A percentile compares a stretch with the other conserved stretches of the same genome.
Conservation (phyloP, 139 green algal genomes). For the Parachlorella kessleri region DNA sequence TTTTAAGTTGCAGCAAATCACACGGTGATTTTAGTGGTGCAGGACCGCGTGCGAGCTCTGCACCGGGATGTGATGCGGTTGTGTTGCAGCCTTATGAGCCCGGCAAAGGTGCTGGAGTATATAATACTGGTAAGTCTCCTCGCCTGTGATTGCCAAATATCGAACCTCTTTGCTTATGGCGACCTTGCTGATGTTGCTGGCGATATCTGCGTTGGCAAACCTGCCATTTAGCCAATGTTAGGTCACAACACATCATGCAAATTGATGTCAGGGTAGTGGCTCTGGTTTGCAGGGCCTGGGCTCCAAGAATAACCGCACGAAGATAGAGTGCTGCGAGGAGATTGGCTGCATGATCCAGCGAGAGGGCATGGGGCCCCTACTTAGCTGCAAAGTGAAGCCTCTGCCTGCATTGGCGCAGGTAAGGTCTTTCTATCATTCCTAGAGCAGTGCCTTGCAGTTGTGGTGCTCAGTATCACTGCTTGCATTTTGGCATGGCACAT, state of each 20-base stretch:
- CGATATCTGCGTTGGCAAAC: too few relatives aligned
- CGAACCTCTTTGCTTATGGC: too few relatives aligned
- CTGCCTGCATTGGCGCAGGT: constrained; percentile 14
- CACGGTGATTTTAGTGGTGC: neutral
- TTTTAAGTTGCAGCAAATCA: too few relatives aligned
- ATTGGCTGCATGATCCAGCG: constrained; percentile 69
- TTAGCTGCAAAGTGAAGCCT: constrained; percentile 50
- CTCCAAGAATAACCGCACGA: constrained; percentile 93
- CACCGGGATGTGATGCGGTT: constrained; percentile 82
- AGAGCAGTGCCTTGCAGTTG: too few relatives aligned
- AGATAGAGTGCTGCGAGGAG: constrained; percentile 86
- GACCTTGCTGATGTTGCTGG: too few relatives aligned
- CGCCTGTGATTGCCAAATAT: too few relatives aligned
- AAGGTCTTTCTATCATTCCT: too few relatives aligned
- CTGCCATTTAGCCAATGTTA: too few relatives aligned
- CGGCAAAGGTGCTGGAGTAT: neutral
- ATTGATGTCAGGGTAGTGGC: too few relatives aligned
- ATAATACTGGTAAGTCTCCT: neutral
- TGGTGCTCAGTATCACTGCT: too few relatives aligned
- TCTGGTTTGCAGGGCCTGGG: constrained; percentile 75
- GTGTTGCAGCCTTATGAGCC: constrained; percentile 16
- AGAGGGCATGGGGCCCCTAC: constrained; percentile 47
- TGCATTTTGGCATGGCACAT: too few relatives aligned
- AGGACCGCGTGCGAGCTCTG: constrained; percentile 57
- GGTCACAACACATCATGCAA: too few relatives aligned